Base-by-base conservation (phyloP, 2,329 filamentous ascomycete species). In the Aspergillus sclerotialis region DNA sequence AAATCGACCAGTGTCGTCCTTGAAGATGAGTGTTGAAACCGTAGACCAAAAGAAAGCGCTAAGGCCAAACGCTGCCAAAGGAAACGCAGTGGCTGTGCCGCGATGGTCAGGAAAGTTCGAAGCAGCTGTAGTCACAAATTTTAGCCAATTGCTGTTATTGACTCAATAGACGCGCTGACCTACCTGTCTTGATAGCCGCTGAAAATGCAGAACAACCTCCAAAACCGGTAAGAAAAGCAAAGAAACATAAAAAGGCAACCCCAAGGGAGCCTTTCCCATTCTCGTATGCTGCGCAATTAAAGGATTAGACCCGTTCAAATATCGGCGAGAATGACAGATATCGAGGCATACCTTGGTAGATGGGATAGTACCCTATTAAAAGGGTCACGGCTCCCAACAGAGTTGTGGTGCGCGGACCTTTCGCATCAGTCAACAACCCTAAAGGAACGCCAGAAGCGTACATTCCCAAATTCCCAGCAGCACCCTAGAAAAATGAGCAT, bases 1-100 rank as follows among this genome's bases (percentile, higher is more conserved):
- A 49, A 95, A 89, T 25, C 76, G 75, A 36, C 82, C 82, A 1
- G 88, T 92, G 50, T 93, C 79, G 25, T 87, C 86, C 2, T 86
- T 84, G 54, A 94, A 89, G 26, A 86, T 67, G 30, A 93, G 55
- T 12, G 78, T 77, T 14, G 87, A 85, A 21, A 93, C 64, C 2
- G 81, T 72, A 1, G 92, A 90, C 65, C 95, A 98, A 68, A 96
- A 94, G 64, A 98, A 92, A 35, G 92, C 92, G 57, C 89, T 95
- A 37, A 98, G 67, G 3, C 92, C 92, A 55, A 96, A 96, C 3
- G 86, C 89, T 37, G 92, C 86, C 36, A 96, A 65, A 5, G 92
- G 90, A 50, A 96, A 92, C 1, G 89, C 89, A 5, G 92, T 96
- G 5, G 92, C 92, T 3, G 90, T 94, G 36, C 92, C 92, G 44